These are phyloP conservation scores for Fusarium sp. DNA, from an alignment of 2,329 filamentous ascomycete species.

Conservation along the genomic window DNA sequence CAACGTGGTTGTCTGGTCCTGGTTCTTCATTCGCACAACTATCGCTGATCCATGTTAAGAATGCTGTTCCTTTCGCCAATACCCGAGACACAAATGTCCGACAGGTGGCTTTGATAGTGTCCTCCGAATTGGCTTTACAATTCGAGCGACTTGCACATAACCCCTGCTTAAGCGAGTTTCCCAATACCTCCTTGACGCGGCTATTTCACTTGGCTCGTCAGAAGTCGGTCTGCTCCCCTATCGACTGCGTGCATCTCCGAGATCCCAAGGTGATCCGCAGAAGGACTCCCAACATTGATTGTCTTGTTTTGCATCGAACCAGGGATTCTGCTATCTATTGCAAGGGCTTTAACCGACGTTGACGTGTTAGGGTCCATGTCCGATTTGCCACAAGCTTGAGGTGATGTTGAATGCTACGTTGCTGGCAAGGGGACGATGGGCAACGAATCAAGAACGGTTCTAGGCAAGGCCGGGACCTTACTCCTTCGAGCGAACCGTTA, in stretches of 20 bases:
- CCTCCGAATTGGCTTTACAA: constrained; percentile 13
- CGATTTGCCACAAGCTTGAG: constrained; percentile 39
- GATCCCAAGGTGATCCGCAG: neutral
- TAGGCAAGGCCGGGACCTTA: constrained; percentile 17
- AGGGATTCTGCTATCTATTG: constrained; percentile 7
- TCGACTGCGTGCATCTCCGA: neutral
- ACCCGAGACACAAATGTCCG: constrained; percentile 34
- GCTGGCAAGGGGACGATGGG: constrained; percentile 28
- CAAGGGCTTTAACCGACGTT: constrained; percentile 28
- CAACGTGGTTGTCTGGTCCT: constrained; percentile 3
- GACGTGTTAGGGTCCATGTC: constrained; percentile 36
- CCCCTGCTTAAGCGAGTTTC: constrained; percentile 26
- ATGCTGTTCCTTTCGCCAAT: constrained; percentile 30
- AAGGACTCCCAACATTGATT: neutral
- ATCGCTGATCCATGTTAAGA: constrained; percentile 19
- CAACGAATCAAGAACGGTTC: constrained; percentile 28
- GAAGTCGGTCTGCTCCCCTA: constrained; percentile 16
- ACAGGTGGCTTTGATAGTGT: constrained; percentile 26
- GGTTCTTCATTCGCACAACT: constrained; percentile 26
- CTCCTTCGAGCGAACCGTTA: constrained; percentile 32
- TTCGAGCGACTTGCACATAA: constrained; percentile 23
- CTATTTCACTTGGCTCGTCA: constrained; percentile 20
- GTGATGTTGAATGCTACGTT: constrained; percentile 42
- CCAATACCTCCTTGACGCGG: constrained; percentile 16
- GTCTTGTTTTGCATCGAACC: neutral